A percentile compares a stretch with the other conserved stretches of the same genome.
These are phyloP conservation scores for Fusarium zealandicum DNA, from an alignment of 2,329 filamentous ascomycete species.

Conservation along the genomic window DNA sequence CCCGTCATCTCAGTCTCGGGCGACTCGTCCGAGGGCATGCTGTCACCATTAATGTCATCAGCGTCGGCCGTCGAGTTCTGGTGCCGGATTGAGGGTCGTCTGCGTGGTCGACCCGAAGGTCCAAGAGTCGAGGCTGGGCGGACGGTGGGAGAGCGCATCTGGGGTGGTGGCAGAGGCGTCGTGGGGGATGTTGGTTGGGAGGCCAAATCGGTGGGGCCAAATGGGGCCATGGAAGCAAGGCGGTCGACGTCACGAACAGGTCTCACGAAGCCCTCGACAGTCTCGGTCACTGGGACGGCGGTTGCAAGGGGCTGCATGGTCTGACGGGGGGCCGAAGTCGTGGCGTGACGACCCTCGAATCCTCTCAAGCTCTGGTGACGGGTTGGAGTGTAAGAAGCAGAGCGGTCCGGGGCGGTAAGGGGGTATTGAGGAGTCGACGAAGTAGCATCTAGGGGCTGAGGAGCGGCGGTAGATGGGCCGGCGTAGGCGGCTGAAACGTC, in stretches of 20 bases:
- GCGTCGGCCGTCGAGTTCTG: constrained; percentile 89
- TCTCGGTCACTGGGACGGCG: constrained; percentile 71
- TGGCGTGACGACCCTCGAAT: constrained; percentile 58
- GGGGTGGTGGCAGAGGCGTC: constrained; percentile 76
- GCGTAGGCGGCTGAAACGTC: constrained; percentile 57
- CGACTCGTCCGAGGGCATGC: constrained; percentile 79
- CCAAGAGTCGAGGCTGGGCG: constrained; percentile 61
- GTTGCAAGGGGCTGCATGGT: constrained; percentile 69
- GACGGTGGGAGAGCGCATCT: constrained; percentile 62
- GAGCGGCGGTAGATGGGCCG: constrained; percentile 47
- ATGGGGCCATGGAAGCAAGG: constrained; percentile 80
- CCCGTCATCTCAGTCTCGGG: constrained; percentile 80
- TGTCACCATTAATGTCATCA: constrained; percentile 86
- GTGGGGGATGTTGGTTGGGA: constrained; percentile 95
- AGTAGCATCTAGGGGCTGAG: constrained; percentile 33
- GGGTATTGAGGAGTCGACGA: constrained; percentile 35
- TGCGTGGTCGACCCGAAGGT: constrained; percentile 63
- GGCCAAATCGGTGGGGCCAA: constrained; percentile 70
- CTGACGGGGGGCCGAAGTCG: constrained; percentile 58
- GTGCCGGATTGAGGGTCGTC: constrained; percentile 86
- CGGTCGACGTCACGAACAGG: constrained; percentile 84
- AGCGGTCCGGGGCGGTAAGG: constrained; percentile 35
- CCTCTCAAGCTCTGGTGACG: constrained; percentile 61
- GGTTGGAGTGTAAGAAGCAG: constrained; percentile 36
- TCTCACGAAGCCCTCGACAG: constrained; percentile 76